Base-by-base conservation (phyloP, 176 grass and related monocot species). In the Alopecurus myosuroides region DNA sequence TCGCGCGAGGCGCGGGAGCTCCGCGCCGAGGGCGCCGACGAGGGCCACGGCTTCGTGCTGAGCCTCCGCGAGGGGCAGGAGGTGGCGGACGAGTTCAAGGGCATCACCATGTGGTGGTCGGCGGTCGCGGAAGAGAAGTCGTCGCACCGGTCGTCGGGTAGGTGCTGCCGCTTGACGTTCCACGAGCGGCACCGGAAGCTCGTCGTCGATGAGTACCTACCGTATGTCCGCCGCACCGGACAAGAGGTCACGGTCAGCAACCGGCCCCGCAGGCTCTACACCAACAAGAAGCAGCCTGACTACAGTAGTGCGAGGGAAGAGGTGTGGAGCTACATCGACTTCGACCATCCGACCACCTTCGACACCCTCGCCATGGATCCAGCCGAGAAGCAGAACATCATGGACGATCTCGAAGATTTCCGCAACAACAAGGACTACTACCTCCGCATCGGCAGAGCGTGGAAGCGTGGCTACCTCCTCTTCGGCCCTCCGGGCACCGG, bases 381-480 rank as follows among this genome's bases (percentile, higher is more conserved):
- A 14, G 68, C 2, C 11, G 57, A 76, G 68, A 89, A 85, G 82
- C 28, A 25, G 7, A 77, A 34, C 68, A 70, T 89, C 69, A 48
- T 81, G 44, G 68, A 80, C 14, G 82, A 85, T 35, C 77, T 85
- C 30, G 39, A 45, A 10, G 33, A 60, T 15, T 89, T 89, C 82
- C 48, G 69, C 7, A 39, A 25, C 9, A 61, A 78, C 25, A 89
- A 85, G 70, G 82, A 85, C 8, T 89, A 76, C 77, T 89, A 89
- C 46, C 8, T 46, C 19, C 60, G 74, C 31, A 77, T 90, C 0
- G 85, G 88, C 56, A 94, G 90, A 85, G 65, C 88, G 0, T 94
- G 92, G 88, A 94, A 94, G 77, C 82, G 85, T 2, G 88, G 88
- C 0, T 88, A 94, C 82, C 85, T 94, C 64, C 82, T 93, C 3